Percentiles rank a stretch among this genome's conserved stretches.
Evolutionary conservation across 1,139 yeast genomes (phyloP).

Genomic region (Neolecta irregularis): DNA sequence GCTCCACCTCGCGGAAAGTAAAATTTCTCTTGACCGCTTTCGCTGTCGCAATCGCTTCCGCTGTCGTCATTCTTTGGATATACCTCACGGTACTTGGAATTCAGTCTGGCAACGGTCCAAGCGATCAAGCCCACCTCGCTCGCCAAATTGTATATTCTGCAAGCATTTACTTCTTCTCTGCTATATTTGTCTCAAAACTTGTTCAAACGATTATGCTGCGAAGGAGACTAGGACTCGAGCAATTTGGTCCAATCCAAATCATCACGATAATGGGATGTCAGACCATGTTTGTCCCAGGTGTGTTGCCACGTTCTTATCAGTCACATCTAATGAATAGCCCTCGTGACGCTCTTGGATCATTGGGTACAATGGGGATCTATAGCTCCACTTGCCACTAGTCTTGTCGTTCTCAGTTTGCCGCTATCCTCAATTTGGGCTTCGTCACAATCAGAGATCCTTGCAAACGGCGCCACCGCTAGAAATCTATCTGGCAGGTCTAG

Average conservation of each 20-base stretch:
- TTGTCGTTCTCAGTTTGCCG: conserved; percentile 57
- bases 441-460: conserved; percentile 7
- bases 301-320: conserved; percentile 18
- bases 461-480: not conserved
- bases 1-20: conserved; percentile 37
- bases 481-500: too few species aligned
- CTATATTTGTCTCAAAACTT: conserved; percentile 46
- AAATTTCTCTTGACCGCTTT: conserved; percentile 29
- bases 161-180: conserved; percentile 48
- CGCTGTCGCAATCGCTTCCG: conserved; percentile 32
- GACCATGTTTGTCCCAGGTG: conserved; percentile 62
- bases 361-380: conserved; percentile 23
- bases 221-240: conserved; percentile 58
- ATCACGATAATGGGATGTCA: conserved; percentile 70
- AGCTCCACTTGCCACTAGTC: conserved; percentile 29
- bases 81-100: conserved; percentile 18
- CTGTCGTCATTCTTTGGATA: conserved; percentile 41
- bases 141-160: conserved; percentile 47
- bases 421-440: conserved; percentile 77
- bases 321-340: conserved; percentile 25
- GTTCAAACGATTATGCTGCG: conserved; percentile 54
- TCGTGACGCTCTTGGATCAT: conserved; percentile 30
- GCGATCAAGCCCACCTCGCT: conserved; percentile 19
- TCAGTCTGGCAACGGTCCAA: conserved; percentile 21
- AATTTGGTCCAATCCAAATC: conserved; percentile 69